Base-by-base conservation (phyloP, 2,329 filamentous ascomycete genomes). In the Aspergillus sclerotialis region DNA sequence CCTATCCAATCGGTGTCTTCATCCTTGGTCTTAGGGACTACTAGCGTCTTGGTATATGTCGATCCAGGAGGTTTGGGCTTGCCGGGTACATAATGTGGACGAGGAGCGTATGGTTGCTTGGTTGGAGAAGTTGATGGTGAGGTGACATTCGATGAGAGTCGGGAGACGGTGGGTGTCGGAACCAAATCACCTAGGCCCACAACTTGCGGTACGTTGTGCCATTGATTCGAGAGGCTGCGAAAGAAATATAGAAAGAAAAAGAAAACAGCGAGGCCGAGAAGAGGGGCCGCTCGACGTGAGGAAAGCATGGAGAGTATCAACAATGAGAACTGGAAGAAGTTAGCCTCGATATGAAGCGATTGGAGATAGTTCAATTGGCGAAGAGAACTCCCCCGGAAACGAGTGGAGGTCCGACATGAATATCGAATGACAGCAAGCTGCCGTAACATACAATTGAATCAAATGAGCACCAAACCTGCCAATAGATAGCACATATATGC, bases 1-100 rank as follows among this genome's bases (percentile, higher is more conserved):
- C 68, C 59, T n/a, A 79, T 68, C 76, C 76, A 80, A 18, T 49
- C 52, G 2, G 67, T 64, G 37, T 76, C 64, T 48, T 79, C 73
- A 2, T 58, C 52, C 37, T 66, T 68, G 14, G 68, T 68, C 30
- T 67, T 66, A 1, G 75, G 67, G 32, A 79, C 63, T 4, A 81
- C 71, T 15, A 80, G 50, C 2, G 60, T 64, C 16, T 70, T 71
- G 3, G 72, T 72, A 46, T 76, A 78, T 26, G 66, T 67, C 40
- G 64, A 61, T 1, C 67, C 68, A 0, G 61, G 44, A 0, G 70
- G 64, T 38, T 70, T 68, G 6, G 61, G 54, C 3, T 50, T 44
- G 0, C 62, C 63, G 7, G 61, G 44, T 6, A 45, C 25, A 36
- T 59, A 64, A n/a, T 53, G 40, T 12, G 53, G 52, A 6, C 41